phyloP scores from a whole-genome alignment of 148 eudicot genomes.

The Diospyros lotus region DNA sequence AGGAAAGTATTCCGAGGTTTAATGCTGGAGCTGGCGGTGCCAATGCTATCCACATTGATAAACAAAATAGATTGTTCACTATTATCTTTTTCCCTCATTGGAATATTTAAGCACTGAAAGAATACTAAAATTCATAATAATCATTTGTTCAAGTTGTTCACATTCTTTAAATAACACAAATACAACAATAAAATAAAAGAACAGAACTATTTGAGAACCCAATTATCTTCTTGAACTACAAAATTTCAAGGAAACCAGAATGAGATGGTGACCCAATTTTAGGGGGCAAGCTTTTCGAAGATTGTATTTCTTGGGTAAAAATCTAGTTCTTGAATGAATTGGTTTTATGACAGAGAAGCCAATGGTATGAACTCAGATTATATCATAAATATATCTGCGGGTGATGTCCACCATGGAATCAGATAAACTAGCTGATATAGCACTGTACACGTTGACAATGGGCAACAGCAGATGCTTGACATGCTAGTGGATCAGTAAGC shows the following conservation, averaged over 20 bases:
- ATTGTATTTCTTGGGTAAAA: neutral
- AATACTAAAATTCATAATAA: neutral
- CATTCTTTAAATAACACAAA: too few relatives aligned
- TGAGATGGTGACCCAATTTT: neutral
- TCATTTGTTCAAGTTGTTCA: neutral
- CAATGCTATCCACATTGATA: neutral
- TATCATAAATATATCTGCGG: neutral
- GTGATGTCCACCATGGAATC: neutral
- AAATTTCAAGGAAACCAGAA: neutral
- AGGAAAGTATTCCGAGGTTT: neutral
- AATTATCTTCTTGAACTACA: neutral
- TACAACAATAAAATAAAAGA: neutral
- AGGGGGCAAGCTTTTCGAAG: neutral
- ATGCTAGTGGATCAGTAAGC: slow-evolving; percentile 5
- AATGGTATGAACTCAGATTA: neutral
- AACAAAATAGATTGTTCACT: neutral
- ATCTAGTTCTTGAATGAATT: neutral
- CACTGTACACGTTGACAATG: neutral
- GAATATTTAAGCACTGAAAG: neutral
- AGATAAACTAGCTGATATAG: neutral
- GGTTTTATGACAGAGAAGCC: neutral
- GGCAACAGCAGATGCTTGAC: neutral
- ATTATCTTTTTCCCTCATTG: neutral
- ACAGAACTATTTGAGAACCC: neutral
- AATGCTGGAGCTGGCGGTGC: neutral